A percentile compares a stretch with the other conserved stretches of the same genome.
Conservation (phyloP, 768 basidiomycete species). For the Amanita rimosa region DNA sequence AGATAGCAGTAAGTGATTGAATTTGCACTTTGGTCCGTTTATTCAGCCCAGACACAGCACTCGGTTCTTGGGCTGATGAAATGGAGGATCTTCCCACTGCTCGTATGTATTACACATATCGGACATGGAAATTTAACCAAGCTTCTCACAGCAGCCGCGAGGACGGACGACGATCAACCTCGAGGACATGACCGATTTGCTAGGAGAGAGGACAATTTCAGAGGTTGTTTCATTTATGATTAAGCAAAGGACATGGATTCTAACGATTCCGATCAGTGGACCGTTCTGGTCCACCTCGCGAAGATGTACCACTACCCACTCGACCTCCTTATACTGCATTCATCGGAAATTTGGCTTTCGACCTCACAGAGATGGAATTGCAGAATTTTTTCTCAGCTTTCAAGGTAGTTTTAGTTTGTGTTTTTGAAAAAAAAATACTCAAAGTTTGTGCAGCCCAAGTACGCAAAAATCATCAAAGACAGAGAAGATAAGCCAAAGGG, state of each 20-base stretch:
- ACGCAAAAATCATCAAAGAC: slow-evolving; percentile 88
- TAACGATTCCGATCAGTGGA: background rate
- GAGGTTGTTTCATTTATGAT: slow-evolving; percentile 11
- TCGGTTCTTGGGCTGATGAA: slow-evolving; percentile 98
- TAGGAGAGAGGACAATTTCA: slow-evolving; percentile 49
- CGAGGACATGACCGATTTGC: slow-evolving; percentile 43
- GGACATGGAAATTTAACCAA: slow-evolving; percentile 8
- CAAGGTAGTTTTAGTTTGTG: slow-evolving; percentile 31
- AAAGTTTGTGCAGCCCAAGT: slow-evolving; percentile 43
- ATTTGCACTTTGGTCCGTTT: slow-evolving; percentile 9
- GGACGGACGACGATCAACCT: slow-evolving; percentile 53
- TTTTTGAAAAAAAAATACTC: background rate
- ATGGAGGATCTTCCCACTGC: slow-evolving; percentile 90
- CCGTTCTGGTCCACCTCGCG: slow-evolving; percentile 44
- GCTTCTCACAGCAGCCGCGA: slow-evolving; percentile 44
- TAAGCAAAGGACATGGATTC: background rate
- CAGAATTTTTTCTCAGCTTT: slow-evolving; percentile 66
- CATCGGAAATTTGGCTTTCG: slow-evolving; percentile 91
- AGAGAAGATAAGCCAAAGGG: slow-evolving; percentile 93
- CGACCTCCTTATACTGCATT: slow-evolving; percentile 95
- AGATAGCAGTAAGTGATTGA: slow-evolving; percentile 54
- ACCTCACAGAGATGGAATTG: slow-evolving; percentile 76
- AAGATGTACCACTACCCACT: slow-evolving; percentile 93
- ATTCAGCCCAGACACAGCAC: slow-evolving; percentile 29
- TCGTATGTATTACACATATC: slow-evolving; percentile 46